Base-by-base conservation (phyloP, 1,139 yeast genomes). In the Hanseniaspora gamundiae region DNA sequence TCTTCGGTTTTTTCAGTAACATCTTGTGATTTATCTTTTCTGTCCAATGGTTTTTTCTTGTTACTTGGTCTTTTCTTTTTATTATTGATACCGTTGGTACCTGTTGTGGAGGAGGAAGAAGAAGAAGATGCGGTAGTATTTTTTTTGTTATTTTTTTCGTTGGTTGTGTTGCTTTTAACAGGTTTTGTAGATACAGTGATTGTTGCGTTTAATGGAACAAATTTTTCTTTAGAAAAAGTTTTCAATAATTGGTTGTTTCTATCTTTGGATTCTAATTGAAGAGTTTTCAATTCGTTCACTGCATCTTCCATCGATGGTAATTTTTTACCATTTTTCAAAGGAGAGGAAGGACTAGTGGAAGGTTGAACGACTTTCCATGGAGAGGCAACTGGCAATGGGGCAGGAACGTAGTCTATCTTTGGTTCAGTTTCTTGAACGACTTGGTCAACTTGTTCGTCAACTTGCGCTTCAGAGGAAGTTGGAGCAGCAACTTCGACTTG, bases 121-220 rank as follows among this genome's bases (percentile, higher is more conserved):
- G n/a, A n/a, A n/a, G n/a, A n/a, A n/a, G n/a, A 41, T 17, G 43
- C 46, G 38, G 44, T 42, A 13, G 43, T 30, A 30, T 46, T 52
- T 41, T 53, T 53, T 19, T 33, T 41, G 10, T 41, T 19, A 39
- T 52, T 46, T 14, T 49, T 16, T 16, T 30, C 46, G 21, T 57
- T 47, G 30, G 51, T 65, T 24, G 26, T 6, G 9, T 24, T 24
- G 9, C 6, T 9, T 14, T 30, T 30, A 8, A 16, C 10, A n/a
- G 7, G 17, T 30, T 30, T 30, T 8, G 35, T 30, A 35, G 77
- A 69, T 48, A 74, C 68, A 43, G 74, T 76, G 45, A 82, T 80
- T 50, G 80, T 75, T 27, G 91, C 93, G 52, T 76, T 74, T 59
- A 80, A 78, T n/a, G 94, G 94, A 40, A 84, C 82, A 94, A 94